Conservation (phyloP, 169 alveolate genomes). For the Plasmodium vinckei region DNA sequence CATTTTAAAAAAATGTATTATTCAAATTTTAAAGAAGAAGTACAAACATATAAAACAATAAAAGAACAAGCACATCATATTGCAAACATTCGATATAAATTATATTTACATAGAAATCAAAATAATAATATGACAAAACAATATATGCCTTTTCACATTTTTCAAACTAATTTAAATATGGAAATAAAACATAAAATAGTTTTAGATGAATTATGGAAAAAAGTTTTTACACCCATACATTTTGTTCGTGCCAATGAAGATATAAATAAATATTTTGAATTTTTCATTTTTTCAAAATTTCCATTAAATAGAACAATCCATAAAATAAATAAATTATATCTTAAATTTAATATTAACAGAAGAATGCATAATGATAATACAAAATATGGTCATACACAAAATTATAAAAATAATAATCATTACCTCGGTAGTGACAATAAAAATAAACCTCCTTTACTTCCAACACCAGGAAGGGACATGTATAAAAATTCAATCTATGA, state of each 20-base stretch:
- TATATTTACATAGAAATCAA: constrained; percentile 9
- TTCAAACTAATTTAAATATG: constrained; percentile 26
- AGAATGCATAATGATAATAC: neutral
- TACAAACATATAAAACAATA: constrained; percentile 8
- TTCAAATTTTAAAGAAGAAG: constrained; percentile 6
- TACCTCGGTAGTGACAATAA: neutral
- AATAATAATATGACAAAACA: neutral
- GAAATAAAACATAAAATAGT: constrained; percentile 3
- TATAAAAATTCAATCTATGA: neutral
- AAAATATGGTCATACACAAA: neutral
- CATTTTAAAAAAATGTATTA: constrained; percentile 19
- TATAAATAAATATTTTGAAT: constrained; percentile 43
- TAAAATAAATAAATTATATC: neutral
- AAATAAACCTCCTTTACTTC: constrained; percentile 32
- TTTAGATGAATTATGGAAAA: constrained; percentile 38
- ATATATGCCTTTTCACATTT: constrained; percentile 25
- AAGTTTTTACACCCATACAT: constrained; percentile 34
- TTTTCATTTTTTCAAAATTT: neutral
- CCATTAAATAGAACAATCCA: neutral
- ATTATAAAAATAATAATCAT: constrained; percentile 1
- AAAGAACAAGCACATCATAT: constrained; percentile 42
- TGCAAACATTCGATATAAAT: constrained; percentile 23
- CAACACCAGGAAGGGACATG: constrained; percentile 12
- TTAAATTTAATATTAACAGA: constrained; percentile 15
- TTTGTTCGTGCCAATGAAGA: constrained; percentile 39